Evolutionary conservation across 75 land plant species (phyloP).

Genomic region (Larix kaempferi): DNA sequence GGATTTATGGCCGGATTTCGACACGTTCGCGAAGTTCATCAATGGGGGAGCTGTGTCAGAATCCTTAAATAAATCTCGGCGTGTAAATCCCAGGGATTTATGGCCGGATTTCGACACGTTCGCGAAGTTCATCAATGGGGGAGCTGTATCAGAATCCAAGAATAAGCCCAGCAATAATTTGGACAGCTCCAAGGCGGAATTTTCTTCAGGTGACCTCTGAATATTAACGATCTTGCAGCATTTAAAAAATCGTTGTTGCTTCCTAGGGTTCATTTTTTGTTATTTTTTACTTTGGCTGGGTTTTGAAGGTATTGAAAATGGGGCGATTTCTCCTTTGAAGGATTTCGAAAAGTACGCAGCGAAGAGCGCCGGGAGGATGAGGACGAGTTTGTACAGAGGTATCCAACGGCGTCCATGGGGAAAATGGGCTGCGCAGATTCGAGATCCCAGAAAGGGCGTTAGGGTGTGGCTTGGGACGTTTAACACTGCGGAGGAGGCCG

Average conservation of each 20-base stretch:
- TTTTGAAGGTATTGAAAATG: neutral
- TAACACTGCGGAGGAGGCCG: neutral
- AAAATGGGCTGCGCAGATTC: neutral
- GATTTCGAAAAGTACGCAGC: neutral
- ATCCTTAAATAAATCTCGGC: neutral
- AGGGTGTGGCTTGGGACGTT: constrained; percentile 1
- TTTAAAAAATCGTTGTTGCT: neutral
- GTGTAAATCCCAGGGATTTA: neutral
- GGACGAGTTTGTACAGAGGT: neutral
- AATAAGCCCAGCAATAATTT: too few relatives aligned
- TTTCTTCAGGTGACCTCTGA: too few relatives aligned
- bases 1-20: neutral
- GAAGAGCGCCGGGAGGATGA: neutral
- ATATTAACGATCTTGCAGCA: neutral
- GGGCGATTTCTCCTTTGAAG: neutral
- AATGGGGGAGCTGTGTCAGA: too few relatives aligned
- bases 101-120: neutral
- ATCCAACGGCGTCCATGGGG: neutral
- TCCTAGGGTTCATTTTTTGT: neutral
- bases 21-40: too few relatives aligned
- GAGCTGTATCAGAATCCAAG: too few relatives aligned
- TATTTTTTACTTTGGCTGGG: neutral
- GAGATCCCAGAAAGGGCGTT: neutral
- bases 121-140: too few relatives aligned
- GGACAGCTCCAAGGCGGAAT: too few relatives aligned